phyloP scores from a whole-genome alignment of 176 grass and related monocot species.

The barley (Hordeum vulgare) region MorexV3_pseudomolecules_assembly NC_058524.1:74929172-74929671 shows the following conservation, averaged over 20 bases:
- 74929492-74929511: neutral
- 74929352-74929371: conserved; percentile 57
- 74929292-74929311: conserved; percentile 45
- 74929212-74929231: conserved; percentile 51
- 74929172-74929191: conserved; percentile 82
- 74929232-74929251: neutral
- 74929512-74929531: neutral
- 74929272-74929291: conserved; percentile 35
- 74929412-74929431: conserved; percentile 47
- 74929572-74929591: neutral
- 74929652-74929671: neutral
- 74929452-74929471: conserved; percentile 27
- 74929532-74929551: neutral
- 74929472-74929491: neutral
- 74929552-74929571: conserved; percentile 2
- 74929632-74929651: neutral
- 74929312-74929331: conserved; percentile 65
- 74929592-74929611: neutral
- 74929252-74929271: conserved; percentile 36
- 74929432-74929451: conserved; percentile 7
- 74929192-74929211: conserved; percentile 85
- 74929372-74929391: conserved; percentile 58
- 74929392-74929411: conserved; percentile 62
- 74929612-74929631: neutral
- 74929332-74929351: conserved; percentile 53